phyloP scores from a whole-genome alignment of 163 green algal species.

The Smithsoniella earleae region DNA sequence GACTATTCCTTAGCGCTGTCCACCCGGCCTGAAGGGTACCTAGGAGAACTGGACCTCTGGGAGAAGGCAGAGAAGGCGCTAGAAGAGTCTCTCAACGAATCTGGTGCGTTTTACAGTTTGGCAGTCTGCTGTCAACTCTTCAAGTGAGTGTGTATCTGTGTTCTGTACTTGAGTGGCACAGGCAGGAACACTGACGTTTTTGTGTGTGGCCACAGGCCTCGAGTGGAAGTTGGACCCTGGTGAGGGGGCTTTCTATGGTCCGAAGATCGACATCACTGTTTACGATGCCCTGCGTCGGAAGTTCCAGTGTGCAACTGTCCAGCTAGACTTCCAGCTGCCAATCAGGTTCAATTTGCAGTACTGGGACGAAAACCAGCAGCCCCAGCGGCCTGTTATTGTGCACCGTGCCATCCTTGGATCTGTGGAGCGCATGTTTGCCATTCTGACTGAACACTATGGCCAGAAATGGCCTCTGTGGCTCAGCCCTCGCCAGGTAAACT shows the following conservation, averaged over 20 bases:
- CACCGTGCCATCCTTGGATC: slow-evolving; percentile 87
- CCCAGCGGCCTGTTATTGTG: slow-evolving; percentile 82
- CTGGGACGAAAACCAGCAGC: slow-evolving; percentile 28
- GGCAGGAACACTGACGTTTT: background rate
- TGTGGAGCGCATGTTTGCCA: slow-evolving; percentile 98
- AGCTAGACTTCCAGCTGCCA: slow-evolving; percentile 97
- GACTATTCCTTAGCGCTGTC: slow-evolving; percentile 87
- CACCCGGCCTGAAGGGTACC: slow-evolving; percentile 81
- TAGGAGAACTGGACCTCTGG: slow-evolving; percentile 85
- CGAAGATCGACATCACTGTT: slow-evolving; percentile 99
- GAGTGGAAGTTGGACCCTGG: slow-evolving; percentile 56
- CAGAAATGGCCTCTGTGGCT: slow-evolving; percentile 98
- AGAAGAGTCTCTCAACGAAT: slow-evolving; percentile 34
- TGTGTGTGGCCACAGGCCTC: slow-evolving; percentile 13
- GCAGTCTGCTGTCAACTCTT: background rate
- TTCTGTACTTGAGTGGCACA: background rate
- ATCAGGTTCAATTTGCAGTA: slow-evolving; percentile 54
- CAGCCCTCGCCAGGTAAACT: slow-evolving; percentile 82
- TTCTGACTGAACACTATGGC: slow-evolving; percentile 95
- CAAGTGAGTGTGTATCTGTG: background rate
- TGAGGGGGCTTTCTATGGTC: slow-evolving; percentile 94
- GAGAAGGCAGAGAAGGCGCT: slow-evolving; percentile 55
- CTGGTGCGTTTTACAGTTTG: background rate
- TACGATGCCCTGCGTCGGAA: slow-evolving; percentile 86
- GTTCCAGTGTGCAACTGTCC: slow-evolving; percentile 97